phyloP scores from a whole-genome alignment of 106 monocot genomes.

The Dactylorhiza incarnata region DNA sequence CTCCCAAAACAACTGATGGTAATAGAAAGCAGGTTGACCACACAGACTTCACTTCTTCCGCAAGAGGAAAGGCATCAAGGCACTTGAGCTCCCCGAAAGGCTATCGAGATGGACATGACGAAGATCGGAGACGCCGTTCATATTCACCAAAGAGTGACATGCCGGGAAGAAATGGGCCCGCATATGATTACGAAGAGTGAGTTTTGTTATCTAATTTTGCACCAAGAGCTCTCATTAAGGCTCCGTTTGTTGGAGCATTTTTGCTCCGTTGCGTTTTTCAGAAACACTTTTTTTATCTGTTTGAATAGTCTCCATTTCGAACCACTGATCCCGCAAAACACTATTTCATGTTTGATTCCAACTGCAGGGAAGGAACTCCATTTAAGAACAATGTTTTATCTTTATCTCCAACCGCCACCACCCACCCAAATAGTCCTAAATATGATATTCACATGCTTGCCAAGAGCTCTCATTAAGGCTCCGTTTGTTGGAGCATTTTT shows the following conservation, averaged over 20 bases:
- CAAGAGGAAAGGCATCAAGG: not conserved
- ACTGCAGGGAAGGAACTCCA: no score
- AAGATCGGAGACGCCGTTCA: not conserved
- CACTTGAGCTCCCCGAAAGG: not conserved
- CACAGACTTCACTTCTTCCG: not conserved
- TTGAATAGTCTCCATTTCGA: no score
- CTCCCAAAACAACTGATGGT: constrained; percentile 18
- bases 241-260: no score
- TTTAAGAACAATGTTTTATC: no score
- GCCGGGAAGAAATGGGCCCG: not conserved
- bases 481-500: no score
- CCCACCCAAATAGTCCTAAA: not conserved
- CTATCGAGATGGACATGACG: not conserved
- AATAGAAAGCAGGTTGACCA: constrained; percentile 13
- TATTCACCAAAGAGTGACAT: not conserved
- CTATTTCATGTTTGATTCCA: no score
- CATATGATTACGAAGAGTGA: not conserved
- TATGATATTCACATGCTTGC: not conserved
- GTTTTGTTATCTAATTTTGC: not conserved
- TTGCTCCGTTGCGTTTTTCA: no score
- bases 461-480: not conserved
- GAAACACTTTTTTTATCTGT: no score
- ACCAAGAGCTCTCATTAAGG: no score
- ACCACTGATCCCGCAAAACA: no score
- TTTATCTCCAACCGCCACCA: no score